Evolutionary conservation across 129 eudicot genomes (phyloP).

Genomic region (Lactuca sativa): DNA sequence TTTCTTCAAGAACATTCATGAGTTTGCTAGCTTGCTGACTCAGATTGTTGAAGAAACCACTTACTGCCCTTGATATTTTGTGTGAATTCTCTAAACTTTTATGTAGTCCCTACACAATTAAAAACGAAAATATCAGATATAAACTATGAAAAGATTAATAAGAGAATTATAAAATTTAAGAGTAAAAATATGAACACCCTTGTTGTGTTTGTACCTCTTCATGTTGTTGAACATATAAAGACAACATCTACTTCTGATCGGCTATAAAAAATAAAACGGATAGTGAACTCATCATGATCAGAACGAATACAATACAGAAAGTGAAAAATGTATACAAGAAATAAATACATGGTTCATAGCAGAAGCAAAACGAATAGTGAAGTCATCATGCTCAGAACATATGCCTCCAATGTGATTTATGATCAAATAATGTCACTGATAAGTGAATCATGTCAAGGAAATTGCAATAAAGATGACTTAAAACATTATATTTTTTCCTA

Average conservation of each 20-base stretch:
- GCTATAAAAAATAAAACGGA: too few relatives aligned
- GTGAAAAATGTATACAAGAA: slow-evolving; percentile 2
- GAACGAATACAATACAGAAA: not conserved
- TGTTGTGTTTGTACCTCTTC: slow-evolving; percentile 83
- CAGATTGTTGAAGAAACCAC: slow-evolving; percentile 56
- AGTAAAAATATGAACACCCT: not conserved
- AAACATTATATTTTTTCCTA: slow-evolving; percentile 9
- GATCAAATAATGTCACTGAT: slow-evolving; percentile 86
- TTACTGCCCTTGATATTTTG: slow-evolving; percentile 56
- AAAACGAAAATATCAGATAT: slow-evolving; percentile 2
- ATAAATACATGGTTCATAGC: slow-evolving; percentile 80
- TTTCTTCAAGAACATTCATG: slow-evolving; percentile 51
- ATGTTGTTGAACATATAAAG: slow-evolving; percentile 69
- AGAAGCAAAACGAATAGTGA: slow-evolving; percentile 84
- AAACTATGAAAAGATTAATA: slow-evolving; percentile 1
- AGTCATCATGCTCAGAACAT: slow-evolving; percentile 98
- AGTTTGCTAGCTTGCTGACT: slow-evolving; percentile 57
- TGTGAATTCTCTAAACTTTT: slow-evolving; percentile 67
- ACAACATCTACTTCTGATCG: slow-evolving; percentile 60
- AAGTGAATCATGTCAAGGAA: slow-evolving; percentile 77
- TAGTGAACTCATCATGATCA: too few relatives aligned
- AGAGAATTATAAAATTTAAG: not conserved
- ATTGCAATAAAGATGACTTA: too few relatives aligned
- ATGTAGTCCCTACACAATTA: slow-evolving; percentile 54
- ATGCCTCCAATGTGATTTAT: slow-evolving; percentile 88